Evolutionary conservation across 805 yeast species (phyloP), one percentile per base, ranked within the genome.

Genomic region (Yamadazyma endophytica): DNA sequence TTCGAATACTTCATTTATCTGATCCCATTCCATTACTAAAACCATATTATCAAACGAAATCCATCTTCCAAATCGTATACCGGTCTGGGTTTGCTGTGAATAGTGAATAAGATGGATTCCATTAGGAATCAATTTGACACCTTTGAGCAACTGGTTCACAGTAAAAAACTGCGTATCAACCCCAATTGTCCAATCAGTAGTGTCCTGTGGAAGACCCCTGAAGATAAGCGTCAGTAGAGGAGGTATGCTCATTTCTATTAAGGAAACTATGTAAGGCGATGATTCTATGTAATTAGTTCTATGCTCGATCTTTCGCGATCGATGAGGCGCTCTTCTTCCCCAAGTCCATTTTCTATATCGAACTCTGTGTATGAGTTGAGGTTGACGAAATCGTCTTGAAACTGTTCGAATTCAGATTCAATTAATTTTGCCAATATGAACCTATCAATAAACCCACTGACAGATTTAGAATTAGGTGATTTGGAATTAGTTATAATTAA

Each of bases 81-180:
- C 41, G 3, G 40, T 27, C 13, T 29, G 28, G 11, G 26, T 13
- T 13, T 23, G 50, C 3, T 38, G 51, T 0, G 75, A 70, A 53
- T 71, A 66, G 50, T 79, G 85, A 9, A 79, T 42, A 2, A 76
- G 50, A 49, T 79, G 86, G 0, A 65, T 28, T 0, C 85, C 85
- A 3, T 49, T 35, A 0, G 74, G 65, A 4, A 79, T 55, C 12
- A 54, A 50, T 40, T 75, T 76, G 39, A 79, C 61, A 1, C 85
- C 85, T 35, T 52, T 57, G 15, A 73, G 54, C 2, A 53, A 33
- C 7, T 50, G 36, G 16, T 61, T 64, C 6, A 69, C 46, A 21
- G 56, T 58, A 56, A 75, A 72, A 46, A 69, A 73, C 37, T 63
- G 69, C 13, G 67, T 47, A 37, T 75, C 79, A 16, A 75, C 62